Percentiles rank a stretch among this genome's conserved stretches.
phyloP scores from a whole-genome alignment of 2,329 filamentous ascomycete genomes.

The Paracamarosporium sp. region DNA sequence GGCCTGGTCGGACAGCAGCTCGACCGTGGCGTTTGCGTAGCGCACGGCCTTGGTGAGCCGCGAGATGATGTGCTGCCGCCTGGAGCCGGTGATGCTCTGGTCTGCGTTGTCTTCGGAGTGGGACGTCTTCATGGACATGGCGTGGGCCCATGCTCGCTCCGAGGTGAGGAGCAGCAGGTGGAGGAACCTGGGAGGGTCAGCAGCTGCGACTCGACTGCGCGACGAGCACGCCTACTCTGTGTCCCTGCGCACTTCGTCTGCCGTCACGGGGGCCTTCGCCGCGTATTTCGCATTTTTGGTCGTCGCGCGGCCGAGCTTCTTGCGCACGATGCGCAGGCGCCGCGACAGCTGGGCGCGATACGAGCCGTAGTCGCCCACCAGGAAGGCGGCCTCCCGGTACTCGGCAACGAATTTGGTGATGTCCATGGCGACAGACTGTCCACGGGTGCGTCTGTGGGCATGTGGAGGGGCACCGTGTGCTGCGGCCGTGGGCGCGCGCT shows the following conservation, averaged over 20 bases:
- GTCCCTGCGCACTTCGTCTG: conserved; percentile 76
- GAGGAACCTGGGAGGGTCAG: conserved; percentile 26
- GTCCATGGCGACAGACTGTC: conserved; percentile 68
- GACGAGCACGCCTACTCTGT: conserved; percentile 67
- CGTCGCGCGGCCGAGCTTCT: conserved; percentile 83
- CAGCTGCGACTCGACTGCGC: not conserved
- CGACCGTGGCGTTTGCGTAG: conserved; percentile 71
- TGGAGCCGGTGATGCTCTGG: conserved; percentile 78
- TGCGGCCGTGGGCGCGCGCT: conserved; percentile 16
- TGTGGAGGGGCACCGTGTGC: conserved; percentile 26
- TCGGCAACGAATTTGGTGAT: conserved; percentile 85
- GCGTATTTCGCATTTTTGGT: conserved; percentile 87
- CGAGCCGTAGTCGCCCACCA: conserved; percentile 86
- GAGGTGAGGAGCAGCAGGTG: conserved; percentile 79
- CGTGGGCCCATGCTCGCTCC: conserved; percentile 93
- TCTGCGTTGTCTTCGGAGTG: conserved; percentile 76
- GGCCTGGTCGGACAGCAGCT: conserved; percentile 67
- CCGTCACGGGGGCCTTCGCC: conserved; percentile 72
- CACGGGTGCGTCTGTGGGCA: conserved; percentile 13
- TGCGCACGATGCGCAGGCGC: conserved; percentile 81
- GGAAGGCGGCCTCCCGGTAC: conserved; percentile 80
- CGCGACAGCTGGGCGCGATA: conserved; percentile 83
- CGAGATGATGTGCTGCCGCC: conserved; percentile 87
- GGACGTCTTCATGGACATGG: conserved; percentile 89
- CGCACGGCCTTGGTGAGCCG: conserved; percentile 80